Evolutionary conservation across 257 asterid genomes (phyloP).

Genomic region (Solanum raphanifolium): DNA sequence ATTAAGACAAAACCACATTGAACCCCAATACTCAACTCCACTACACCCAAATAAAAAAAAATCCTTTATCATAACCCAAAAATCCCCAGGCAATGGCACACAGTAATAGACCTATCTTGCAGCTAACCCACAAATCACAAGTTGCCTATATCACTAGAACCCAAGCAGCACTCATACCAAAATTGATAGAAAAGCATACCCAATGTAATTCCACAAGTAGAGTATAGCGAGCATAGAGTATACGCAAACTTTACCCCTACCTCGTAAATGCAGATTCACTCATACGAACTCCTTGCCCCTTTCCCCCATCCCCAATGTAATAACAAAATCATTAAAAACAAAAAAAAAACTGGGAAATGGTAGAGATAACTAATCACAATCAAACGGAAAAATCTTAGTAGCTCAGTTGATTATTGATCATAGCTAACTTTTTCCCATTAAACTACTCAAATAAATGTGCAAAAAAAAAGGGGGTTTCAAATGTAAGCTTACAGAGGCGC

Average conservation of each 20-base stretch:
- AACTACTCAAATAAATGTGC: not conserved
- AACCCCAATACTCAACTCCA: not conserved
- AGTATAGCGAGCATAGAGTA: rapidly evolving
- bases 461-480: not conserved
- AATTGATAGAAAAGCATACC: not conserved
- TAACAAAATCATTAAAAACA: not conserved
- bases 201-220: not conserved
- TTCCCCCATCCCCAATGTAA: not conserved
- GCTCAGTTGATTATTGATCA: not conserved
- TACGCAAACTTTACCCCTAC: not conserved
- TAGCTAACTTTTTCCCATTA: not conserved
- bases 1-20: not conserved
- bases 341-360: not conserved
- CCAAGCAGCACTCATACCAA: not conserved
- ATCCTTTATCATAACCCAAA: not conserved
- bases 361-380: not conserved
- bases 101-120: not conserved
- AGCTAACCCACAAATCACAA: not conserved
- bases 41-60: not conserved
- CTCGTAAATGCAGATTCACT: not conserved
- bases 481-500: conserved; percentile 48
- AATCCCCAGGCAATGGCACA: not conserved
- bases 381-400: not conserved
- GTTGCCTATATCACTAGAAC: not conserved
- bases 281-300: not conserved